Percentiles rank a stretch among this genome's conserved stretches.
phyloP scores from a whole-genome alignment of 2,329 filamentous ascomycete species.

The Trichoderma pleuroti region DNA sequence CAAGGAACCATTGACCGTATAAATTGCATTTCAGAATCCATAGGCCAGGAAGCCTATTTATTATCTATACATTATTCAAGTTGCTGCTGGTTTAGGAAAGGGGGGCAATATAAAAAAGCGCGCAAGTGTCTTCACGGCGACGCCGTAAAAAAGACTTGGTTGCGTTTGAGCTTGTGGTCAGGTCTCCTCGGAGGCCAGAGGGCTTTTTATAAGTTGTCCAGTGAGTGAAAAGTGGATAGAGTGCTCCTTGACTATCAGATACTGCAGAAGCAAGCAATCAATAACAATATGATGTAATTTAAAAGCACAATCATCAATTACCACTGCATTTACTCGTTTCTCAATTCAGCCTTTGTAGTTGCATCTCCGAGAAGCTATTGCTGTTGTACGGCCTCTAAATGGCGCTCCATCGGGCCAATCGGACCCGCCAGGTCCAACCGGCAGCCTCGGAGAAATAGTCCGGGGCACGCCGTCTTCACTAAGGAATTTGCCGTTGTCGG shows the following conservation, averaged over 20 bases:
- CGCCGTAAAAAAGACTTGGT: neutral
- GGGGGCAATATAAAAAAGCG: neutral
- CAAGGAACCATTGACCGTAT: neutral
- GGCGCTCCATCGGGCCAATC: slow-evolving; percentile 1
- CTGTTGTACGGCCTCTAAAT: neutral
- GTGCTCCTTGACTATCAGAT: neutral
- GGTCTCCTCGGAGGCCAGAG: neutral
- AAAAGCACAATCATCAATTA: neutral
- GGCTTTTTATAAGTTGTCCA: neutral
- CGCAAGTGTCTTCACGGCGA: neutral
- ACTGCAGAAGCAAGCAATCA: neutral
- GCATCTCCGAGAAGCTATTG: neutral
- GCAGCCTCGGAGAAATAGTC: slow-evolving; percentile 19
- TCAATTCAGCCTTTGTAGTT: neutral
- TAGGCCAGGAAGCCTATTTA: neutral
- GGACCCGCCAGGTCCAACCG: slow-evolving; percentile 11
- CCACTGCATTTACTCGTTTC: neutral
- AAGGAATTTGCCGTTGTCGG: slow-evolving; percentile 7
- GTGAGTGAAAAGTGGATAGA: neutral
- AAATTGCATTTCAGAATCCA: neutral
- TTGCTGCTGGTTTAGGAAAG: neutral
- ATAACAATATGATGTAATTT: neutral
- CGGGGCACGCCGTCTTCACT: slow-evolving; percentile 16
- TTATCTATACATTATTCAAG: neutral
- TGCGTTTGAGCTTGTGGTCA: neutral